These are phyloP conservation scores for Termitomyces sp. DNA, from an alignment of 768 basidiomycete species.

Conservation along the genomic window DNA sequence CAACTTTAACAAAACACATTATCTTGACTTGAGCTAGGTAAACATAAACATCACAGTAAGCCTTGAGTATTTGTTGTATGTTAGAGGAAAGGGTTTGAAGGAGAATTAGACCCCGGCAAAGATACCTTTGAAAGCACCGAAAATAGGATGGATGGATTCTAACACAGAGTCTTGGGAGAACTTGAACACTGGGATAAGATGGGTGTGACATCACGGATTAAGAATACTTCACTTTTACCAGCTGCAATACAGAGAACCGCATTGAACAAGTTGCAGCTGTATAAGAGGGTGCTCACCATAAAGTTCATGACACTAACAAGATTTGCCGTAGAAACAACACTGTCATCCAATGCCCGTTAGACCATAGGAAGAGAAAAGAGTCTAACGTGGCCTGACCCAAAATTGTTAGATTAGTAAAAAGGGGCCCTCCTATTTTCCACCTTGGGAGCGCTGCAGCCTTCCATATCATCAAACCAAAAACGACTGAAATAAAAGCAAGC, in stretches of 20 bases:
- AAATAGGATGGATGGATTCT: background rate
- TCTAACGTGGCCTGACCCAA: background rate
- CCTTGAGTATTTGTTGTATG: background rate
- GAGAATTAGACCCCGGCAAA: background rate
- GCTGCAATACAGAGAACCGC: background rate
- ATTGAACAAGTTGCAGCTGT: background rate
- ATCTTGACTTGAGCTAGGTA: too few relatives aligned
- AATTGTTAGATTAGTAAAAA: background rate
- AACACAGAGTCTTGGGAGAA: background rate
- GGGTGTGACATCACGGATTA: background rate
- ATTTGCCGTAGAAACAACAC: background rate
- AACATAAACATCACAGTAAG: background rate
- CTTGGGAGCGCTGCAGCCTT: background rate
- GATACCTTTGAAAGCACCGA: background rate
- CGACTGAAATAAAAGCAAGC: background rate
- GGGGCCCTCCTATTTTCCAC: background rate
- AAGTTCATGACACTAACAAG: background rate
- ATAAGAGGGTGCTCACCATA: background rate
- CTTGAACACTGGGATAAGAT: background rate
- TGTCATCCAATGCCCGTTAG: background rate
- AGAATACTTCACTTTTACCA: background rate
- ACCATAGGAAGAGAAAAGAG: background rate
- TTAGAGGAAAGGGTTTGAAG: background rate
- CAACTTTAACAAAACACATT: too few relatives aligned
- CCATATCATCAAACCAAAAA: background rate